A percentile compares a stretch with the other conserved stretches of the same genome.
Conservation (phyloP, 768 basidiomycete species). For the Termitomyces sp. region DNA sequence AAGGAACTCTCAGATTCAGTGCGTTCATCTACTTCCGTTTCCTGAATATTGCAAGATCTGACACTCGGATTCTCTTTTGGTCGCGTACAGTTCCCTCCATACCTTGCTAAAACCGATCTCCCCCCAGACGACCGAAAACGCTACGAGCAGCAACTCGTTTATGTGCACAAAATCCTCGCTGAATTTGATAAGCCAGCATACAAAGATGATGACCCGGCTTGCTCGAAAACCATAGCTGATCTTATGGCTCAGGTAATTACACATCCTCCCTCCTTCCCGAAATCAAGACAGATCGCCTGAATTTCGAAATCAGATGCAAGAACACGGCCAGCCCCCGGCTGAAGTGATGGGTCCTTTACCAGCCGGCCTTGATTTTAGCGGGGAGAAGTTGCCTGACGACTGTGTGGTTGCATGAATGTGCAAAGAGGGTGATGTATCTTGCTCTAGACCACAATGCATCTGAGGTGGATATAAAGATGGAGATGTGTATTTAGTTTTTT, state of each 20-base stretch:
- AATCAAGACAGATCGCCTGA: slow-evolving; percentile 12
- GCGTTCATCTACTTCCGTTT: slow-evolving; percentile 12
- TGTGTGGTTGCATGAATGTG: slow-evolving; percentile 1
- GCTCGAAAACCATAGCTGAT: slow-evolving; percentile 47
- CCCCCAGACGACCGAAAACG: slow-evolving; percentile 56
- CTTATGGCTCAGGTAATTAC: slow-evolving; percentile 58
- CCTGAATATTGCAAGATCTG: neutral
- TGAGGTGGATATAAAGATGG: neutral
- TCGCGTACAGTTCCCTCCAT: slow-evolving; percentile 64
- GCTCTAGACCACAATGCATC: no score
- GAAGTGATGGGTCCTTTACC: slow-evolving; percentile 86
- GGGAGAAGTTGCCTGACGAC: slow-evolving; percentile 14
- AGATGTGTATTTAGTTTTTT: neutral
- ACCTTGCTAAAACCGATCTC: slow-evolving; percentile 57
- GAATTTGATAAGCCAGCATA: slow-evolving; percentile 64
- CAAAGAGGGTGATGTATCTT: neutral
- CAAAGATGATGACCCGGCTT: slow-evolving; percentile 47
- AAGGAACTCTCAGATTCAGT: slow-evolving; percentile 77
- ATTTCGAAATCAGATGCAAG: slow-evolving; percentile 72
- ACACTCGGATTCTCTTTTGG: neutral
- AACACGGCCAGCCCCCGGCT: slow-evolving; percentile 53
- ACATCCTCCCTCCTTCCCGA: neutral
- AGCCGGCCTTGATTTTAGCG: slow-evolving; percentile 54
- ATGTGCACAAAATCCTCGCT: slow-evolving; percentile 54
- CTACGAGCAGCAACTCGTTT: slow-evolving; percentile 56